Evolutionary conservation across 2,329 filamentous ascomycete genomes (phyloP).

Genomic region (Pseudogymnoascus sp.): DNA sequence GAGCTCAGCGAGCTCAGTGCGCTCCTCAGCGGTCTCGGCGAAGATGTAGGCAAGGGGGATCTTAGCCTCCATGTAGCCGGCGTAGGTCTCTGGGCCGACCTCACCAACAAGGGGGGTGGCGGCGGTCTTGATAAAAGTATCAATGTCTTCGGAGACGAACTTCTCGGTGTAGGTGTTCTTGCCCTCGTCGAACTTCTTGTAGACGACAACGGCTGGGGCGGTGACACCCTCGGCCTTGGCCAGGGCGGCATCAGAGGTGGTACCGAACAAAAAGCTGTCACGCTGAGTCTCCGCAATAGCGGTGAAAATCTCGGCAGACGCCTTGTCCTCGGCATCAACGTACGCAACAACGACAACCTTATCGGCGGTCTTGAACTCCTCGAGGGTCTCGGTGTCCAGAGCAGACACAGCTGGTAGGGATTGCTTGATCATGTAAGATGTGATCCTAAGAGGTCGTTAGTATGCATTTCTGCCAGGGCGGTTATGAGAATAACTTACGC

Average conservation of each 20-base stretch:
- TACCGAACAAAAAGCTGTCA: constrained; percentile 88
- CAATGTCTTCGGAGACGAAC: constrained; percentile 73
- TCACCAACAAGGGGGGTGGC: constrained; percentile 89
- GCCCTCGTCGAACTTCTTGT: constrained; percentile 97
- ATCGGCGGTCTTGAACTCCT: constrained; percentile 96
- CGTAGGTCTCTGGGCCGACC: constrained; percentile 94
- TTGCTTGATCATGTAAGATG: constrained; percentile 96
- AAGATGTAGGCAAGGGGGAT: constrained; percentile 97
- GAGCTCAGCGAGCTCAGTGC: constrained; percentile 63
- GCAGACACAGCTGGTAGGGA: constrained; percentile 83
- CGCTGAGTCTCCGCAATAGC: constrained; percentile 61
- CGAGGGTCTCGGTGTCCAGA: constrained; percentile 71
- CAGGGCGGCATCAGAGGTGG: constrained; percentile 71
- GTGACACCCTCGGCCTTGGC: constrained; percentile 86
- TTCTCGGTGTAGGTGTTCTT: constrained; percentile 76
- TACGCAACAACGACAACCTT: constrained; percentile 93
- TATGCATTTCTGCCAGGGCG: constrained; percentile 9
- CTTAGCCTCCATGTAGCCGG: constrained; percentile 85
- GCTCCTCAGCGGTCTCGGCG: constrained; percentile 84
- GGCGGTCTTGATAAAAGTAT: constrained; percentile 72
- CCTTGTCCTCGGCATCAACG: constrained; percentile 70
- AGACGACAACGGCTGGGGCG: constrained; percentile 79
- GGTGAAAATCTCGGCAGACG: constrained; percentile 77
- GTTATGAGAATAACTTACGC: constrained; percentile 40
- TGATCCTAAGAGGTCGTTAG: constrained; percentile 38